Evolutionary conservation across 768 basidiomycete species (phyloP).

Genomic region (Suillus subluteus): DNA sequence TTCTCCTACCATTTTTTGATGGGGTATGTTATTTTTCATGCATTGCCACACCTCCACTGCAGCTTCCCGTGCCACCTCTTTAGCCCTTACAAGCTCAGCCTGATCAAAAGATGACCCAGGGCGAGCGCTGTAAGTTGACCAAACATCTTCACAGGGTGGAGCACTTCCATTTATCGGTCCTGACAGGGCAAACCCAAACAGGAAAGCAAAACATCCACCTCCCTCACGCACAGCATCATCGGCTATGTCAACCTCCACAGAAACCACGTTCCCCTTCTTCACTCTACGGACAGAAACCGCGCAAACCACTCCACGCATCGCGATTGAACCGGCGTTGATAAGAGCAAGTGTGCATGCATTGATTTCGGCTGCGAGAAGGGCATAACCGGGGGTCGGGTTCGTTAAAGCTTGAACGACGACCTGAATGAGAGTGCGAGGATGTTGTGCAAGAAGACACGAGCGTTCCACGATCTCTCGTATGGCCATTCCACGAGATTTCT

Average conservation of each 20-base stretch:
- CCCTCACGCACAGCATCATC: slow-evolving; percentile 44
- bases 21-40: slow-evolving; percentile 43
- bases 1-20: slow-evolving; percentile 23
- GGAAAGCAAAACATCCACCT: slow-evolving; percentile 73
- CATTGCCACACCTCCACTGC: slow-evolving; percentile 50
- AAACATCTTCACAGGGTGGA: slow-evolving; percentile 33
- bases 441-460: slow-evolving; percentile 62
- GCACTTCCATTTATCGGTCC: slow-evolving; percentile 1
- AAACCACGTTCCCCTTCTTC: slow-evolving; percentile 15
- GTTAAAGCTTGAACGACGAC: slow-evolving; percentile 72
- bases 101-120: slow-evolving; percentile 38
- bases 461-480: slow-evolving; percentile 64
- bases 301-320: slow-evolving; percentile 75
- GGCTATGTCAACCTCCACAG: slow-evolving; percentile 55
- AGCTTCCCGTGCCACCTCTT: slow-evolving; percentile 50
- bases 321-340: slow-evolving; percentile 68
- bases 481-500: slow-evolving; percentile 58
- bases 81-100: slow-evolving; percentile 46
- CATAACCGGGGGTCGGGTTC: slow-evolving; percentile 28
- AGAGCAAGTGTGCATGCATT: slow-evolving; percentile 74
- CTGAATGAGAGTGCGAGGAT: slow-evolving; percentile 77
- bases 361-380: slow-evolving; percentile 63
- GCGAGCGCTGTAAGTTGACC: slow-evolving; percentile 26
- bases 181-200: slow-evolving; percentile 38
- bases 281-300: slow-evolving; percentile 61